Evolutionary conservation across 345 rosid species (phyloP).

Genomic region (Psidium guajava): DNA sequence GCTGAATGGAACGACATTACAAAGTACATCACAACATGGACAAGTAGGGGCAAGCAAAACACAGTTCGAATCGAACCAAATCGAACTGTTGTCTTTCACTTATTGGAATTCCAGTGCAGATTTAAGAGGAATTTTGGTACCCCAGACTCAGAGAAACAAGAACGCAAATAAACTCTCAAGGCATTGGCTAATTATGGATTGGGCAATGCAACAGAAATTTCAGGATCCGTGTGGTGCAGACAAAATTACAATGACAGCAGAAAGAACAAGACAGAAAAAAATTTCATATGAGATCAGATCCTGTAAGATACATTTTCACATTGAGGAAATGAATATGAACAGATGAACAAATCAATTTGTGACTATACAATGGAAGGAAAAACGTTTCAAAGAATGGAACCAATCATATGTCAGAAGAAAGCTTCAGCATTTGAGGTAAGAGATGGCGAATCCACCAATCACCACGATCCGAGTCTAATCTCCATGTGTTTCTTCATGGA

Average conservation of each 20-base stretch:
- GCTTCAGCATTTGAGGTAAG: neutral
- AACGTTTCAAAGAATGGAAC: neutral
- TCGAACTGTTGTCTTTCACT: neutral
- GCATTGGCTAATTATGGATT: neutral
- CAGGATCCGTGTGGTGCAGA: neutral
- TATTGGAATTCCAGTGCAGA: neutral
- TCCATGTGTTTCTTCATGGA: neutral
- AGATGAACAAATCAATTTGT: conserved; percentile 1
- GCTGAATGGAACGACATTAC: neutral
- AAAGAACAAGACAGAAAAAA: neutral
- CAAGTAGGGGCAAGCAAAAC: neutral
- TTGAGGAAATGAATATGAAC: conserved; percentile 5
- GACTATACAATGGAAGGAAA: neutral
- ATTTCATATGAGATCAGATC: neutral
- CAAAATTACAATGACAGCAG: neutral
- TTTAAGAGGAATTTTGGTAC: neutral
- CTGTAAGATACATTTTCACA: conserved; percentile 4
- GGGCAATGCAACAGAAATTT: neutral
- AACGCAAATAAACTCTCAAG: neutral
- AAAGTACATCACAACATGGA: neutral
- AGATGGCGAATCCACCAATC: neutral
- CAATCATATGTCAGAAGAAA: neutral
- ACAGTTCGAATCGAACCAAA: neutral
- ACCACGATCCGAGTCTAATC: neutral
- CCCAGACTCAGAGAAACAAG: neutral